Evolutionary conservation across 257 asterid genomes (phyloP).

Genomic region (Paraleonurus japonicus): DNA sequence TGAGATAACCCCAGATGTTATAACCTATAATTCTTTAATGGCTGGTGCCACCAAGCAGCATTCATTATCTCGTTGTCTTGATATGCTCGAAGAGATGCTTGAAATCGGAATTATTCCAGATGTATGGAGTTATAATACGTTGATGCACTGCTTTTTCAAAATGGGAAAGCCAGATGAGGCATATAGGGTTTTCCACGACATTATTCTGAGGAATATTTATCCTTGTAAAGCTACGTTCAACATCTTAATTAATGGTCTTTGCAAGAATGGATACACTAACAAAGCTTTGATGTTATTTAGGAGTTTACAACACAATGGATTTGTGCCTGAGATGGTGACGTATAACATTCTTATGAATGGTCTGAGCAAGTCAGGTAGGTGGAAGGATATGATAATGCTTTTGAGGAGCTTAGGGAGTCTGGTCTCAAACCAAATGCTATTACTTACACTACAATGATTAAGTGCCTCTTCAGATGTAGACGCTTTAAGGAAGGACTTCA

Average conservation of each 20-base stretch:
- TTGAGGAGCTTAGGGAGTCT: conserved; percentile 55
- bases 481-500: conserved; percentile 57
- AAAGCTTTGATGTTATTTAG: conserved; percentile 68
- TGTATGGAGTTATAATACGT: conserved; percentile 78
- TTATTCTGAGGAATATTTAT: conserved; percentile 41
- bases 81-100: conserved; percentile 74
- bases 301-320: conserved; percentile 52
- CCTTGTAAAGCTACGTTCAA: conserved; percentile 63
- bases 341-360: conserved; percentile 78
- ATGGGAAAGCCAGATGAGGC: conserved; percentile 71
- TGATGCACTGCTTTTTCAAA: conserved; percentile 76
- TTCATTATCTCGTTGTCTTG: conserved; percentile 45
- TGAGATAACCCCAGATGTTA: conserved; percentile 62
- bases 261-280: conserved; percentile 50
- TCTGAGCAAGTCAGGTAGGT: conserved; percentile 51
- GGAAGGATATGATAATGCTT: conserved; percentile 49
- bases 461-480: conserved; percentile 54
- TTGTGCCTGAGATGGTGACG: conserved; percentile 58
- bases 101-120: conserved; percentile 58
- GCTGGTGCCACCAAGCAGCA: conserved; percentile 61
- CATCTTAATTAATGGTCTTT: conserved; percentile 77
- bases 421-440: conserved; percentile 71
- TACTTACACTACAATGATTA: conserved; percentile 81
- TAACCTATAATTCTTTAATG: conserved; percentile 81
- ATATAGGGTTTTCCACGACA: conserved; percentile 55